Evolutionary conservation across 345 rosid genomes (phyloP).

Genomic region (Durio zibethinus): DNA sequence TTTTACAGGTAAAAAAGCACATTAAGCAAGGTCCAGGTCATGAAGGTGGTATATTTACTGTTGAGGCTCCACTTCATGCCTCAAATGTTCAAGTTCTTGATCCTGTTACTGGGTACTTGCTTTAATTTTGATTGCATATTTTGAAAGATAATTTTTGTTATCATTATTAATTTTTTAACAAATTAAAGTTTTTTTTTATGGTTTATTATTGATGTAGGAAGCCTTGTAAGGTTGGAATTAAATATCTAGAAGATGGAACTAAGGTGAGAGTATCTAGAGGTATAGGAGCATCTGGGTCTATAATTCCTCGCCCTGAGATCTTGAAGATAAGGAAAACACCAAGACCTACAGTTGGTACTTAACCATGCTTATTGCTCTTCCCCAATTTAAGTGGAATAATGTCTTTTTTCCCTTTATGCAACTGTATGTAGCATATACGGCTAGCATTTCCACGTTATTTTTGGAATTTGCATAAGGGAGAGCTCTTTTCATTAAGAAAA

Average conservation of each 20-base stretch:
- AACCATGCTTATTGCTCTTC: constrained; percentile 5
- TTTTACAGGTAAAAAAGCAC: constrained; percentile 76
- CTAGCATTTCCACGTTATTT: neutral
- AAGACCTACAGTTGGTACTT: constrained; percentile 75
- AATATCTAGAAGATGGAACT: constrained; percentile 91
- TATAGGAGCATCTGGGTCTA: constrained; percentile 73
- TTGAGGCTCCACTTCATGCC: constrained; percentile 95
- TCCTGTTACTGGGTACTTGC: constrained; percentile 76
- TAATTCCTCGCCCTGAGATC: constrained; percentile 95
- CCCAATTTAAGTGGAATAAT: neutral
- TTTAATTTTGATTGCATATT: neutral
- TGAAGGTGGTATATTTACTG: constrained; percentile 93
- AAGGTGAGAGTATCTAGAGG: constrained; percentile 96
- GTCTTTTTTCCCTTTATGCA: neutral
- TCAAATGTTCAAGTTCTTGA: constrained; percentile 95
- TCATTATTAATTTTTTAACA: neutral
- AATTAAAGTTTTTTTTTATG: neutral
- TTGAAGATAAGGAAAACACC: constrained; percentile 81
- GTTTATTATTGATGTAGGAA: constrained; percentile 41
- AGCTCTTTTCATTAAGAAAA: neutral
- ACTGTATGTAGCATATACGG: neutral
- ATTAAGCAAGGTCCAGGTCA: constrained; percentile 81
- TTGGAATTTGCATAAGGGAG: neutral
- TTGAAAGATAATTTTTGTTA: neutral
- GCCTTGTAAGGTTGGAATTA: constrained; percentile 81